Percentiles rank a stretch among this genome's conserved stretches.
These are phyloP conservation scores for Pezizomycotina sp. DNA, from an alignment of 2,329 filamentous ascomycete genomes.

Conservation along the genomic window DNA sequence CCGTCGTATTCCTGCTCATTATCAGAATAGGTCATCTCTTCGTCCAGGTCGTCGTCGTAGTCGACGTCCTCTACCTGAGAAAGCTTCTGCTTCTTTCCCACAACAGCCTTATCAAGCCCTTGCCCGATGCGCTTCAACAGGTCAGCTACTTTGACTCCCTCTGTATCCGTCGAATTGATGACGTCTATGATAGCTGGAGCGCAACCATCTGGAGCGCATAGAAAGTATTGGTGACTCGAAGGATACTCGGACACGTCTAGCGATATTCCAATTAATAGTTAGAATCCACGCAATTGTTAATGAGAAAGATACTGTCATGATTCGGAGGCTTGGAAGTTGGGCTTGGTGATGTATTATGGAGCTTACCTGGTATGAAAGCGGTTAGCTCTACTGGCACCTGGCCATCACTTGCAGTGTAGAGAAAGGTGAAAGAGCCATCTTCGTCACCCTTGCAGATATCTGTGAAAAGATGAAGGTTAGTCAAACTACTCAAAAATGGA, in stretches of 20 bases:
- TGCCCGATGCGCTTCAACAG: conserved; percentile 24
- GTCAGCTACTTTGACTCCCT: conserved; percentile 6
- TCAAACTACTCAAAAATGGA: too few relatives aligned
- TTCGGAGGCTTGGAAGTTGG: too few relatives aligned
- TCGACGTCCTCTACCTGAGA: conserved; percentile 27
- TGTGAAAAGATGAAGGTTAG: too few relatives aligned
- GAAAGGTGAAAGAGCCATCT: conserved; percentile 55
- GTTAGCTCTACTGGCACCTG: conserved; percentile 28
- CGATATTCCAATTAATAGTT: neutral
- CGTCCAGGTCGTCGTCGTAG: conserved; percentile 28
- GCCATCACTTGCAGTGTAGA: conserved; percentile 31
- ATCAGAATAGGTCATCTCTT: conserved; percentile 29
- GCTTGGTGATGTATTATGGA: too few relatives aligned
- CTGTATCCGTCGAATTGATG: conserved; percentile 22
- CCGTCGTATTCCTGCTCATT: conserved; percentile 30
- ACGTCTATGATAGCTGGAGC: conserved; percentile 30
- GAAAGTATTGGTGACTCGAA: conserved; percentile 39
- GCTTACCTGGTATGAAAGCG: conserved; percentile 30
- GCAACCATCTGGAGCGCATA: conserved; percentile 38
- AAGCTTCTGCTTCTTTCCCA: conserved; percentile 21
- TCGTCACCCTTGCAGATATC: conserved; percentile 46
- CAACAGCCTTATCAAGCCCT: conserved; percentile 30
- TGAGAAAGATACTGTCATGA: too few relatives aligned
- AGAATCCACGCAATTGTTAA: neutral
- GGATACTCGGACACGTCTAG: conserved; percentile 46